Base-by-base conservation (phyloP, 805 yeast species). In the Wickerhamiella allomyrinae region DNA sequence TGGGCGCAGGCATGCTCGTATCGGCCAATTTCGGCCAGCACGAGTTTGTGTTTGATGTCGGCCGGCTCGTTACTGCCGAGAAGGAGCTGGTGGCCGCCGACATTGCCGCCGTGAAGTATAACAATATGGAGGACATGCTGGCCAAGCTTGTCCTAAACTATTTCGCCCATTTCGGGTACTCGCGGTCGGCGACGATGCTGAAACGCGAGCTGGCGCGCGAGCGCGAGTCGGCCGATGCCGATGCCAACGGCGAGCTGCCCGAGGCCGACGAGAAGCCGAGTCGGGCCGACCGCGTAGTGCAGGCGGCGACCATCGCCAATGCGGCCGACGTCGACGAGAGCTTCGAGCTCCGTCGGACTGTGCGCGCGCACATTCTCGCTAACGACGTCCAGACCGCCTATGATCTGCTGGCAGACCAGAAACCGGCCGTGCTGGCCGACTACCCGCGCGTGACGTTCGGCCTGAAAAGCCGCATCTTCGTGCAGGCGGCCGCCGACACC, bases 41-140 rank as follows among this genome's bases (percentile, higher is more conserved):
- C 20, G 76, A 71, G 40, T 80, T 80, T 56, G 60, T 65, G 41
- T 80, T 71, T 52, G 80, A 80, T 54, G 75, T 80, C 45, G 64
- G 67, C 34, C 66, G 68, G 31, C 76, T 76, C 55, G 68, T 74
- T 29, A 58, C 62, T 20, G 58, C 58, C 10, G 66, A 69, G 59
- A 77, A 75, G 48, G 48, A 52, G 8, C 52, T 49, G 37, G 53
- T 67, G 11, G 41, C 42, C 37, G 29, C 36, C 7, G 41, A 45
- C 17, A 46, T 55, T 3, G 47, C 46, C 20, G 35, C 27, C 27
- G 36, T 44, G 4, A 34, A 41, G 13, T 40, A 42, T 1, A 39
- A 34, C 20, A 42, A 38, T n/a, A 47, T 27, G 11, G 34, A 39
- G 14, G 31, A 41, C n/a, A 40, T 59, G 7, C 53, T 67, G 38